A percentile compares a stretch with the other conserved stretches of the same genome.
These are phyloP conservation scores for Colletotrichum chlorophyti DNA, from an alignment of 2,329 filamentous ascomycete species.

Conservation along the genomic window DNA sequence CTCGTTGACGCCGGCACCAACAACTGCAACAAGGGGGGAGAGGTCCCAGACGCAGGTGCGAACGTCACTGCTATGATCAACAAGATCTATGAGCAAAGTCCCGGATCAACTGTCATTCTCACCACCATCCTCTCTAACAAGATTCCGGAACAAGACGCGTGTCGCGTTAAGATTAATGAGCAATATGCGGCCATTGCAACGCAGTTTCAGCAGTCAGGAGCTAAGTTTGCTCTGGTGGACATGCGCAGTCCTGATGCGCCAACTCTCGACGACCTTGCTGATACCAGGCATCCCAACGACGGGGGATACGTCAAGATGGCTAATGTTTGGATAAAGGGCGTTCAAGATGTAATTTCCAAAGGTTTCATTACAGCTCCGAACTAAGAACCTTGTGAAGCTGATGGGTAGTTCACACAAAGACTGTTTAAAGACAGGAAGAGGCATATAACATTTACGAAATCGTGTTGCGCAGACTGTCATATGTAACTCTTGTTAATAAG, in stretches of 20 bases:
- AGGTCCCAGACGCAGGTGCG: conserved; percentile 13
- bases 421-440: no score
- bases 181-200: conserved; percentile 20
- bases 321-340: conserved; percentile 23
- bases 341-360: conserved; percentile 21
- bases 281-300: conserved; percentile 24
- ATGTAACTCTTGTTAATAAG: no score
- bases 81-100: conserved; percentile 26
- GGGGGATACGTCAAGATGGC: conserved; percentile 27
- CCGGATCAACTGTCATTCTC: conserved; percentile 25
- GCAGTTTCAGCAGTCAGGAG: conserved; percentile 16
- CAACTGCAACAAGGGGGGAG: conserved; percentile 29
- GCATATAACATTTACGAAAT: no score
- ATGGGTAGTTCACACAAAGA: no score
- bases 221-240: conserved; percentile 31
- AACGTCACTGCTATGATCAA: conserved; percentile 26
- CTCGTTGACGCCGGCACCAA: conserved; percentile 33
- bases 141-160: conserved; percentile 18
- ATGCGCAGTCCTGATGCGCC: conserved; percentile 30
- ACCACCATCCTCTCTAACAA: conserved; percentile 23
- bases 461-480: no score
- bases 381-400: no score
- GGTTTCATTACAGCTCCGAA: conserved; percentile 26
- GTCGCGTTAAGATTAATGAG: conserved; percentile 30
- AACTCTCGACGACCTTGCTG: conserved; percentile 21